These are phyloP conservation scores for Funneliformis geosporum DNA, from an alignment of 192 early-diverging fungal genomes.

Conservation along the genomic window DNA sequence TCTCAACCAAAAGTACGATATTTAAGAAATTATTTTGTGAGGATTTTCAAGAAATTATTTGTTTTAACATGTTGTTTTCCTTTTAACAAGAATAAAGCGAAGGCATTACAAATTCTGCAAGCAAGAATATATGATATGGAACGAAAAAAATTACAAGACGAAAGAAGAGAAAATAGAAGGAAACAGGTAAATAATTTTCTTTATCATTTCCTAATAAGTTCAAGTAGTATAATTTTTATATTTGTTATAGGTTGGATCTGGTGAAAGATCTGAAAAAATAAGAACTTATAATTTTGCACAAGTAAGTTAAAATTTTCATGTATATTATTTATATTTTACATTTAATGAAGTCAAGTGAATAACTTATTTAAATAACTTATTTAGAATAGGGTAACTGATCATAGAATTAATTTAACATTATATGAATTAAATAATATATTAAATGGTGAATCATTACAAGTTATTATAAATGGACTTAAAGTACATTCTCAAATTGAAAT, in stretches of 20 bases:
- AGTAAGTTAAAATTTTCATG: constrained; percentile 38
- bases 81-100: constrained; percentile 71
- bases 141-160: constrained; percentile 54
- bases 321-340: not conserved
- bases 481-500: constrained; percentile 41
- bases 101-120: constrained; percentile 81
- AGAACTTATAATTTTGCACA: constrained; percentile 83
- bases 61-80: constrained; percentile 4
- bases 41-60: not conserved
- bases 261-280: constrained; percentile 80
- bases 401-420: constrained; percentile 74
- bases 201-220: not conserved
- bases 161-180: constrained; percentile 61
- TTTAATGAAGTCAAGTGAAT: too few species aligned
- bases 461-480: constrained; percentile 44
- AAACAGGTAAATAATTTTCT: constrained; percentile 45
- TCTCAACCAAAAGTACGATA: constrained; percentile 77
- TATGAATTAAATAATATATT: constrained; percentile 70
- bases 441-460: constrained; percentile 52
- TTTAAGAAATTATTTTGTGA: not conserved
- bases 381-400: constrained; percentile 76
- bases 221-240: not conserved
- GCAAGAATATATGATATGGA: constrained; percentile 78
- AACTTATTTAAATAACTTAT: not conserved
- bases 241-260: constrained; percentile 53